phyloP scores from a whole-genome alignment of 371 early-diverging fungal genomes.

The Basidiobolus meristosporus region DNA sequence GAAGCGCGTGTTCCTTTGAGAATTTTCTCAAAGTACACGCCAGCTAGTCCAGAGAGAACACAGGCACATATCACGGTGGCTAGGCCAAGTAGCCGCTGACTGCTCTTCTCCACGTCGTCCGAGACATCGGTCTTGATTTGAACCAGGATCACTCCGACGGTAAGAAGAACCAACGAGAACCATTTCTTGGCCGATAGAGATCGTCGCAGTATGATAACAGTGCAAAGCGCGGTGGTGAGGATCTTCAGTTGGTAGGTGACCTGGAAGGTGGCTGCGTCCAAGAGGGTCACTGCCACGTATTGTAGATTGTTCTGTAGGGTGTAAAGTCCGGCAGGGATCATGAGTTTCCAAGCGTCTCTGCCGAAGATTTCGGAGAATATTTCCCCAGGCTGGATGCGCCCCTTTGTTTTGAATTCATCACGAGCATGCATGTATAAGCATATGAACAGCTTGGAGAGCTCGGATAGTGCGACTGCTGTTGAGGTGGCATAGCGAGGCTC shows the following conservation, averaged over 20 bases:
- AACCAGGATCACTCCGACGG: slow-evolving; percentile 75
- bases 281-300: slow-evolving; percentile 62
- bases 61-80: slow-evolving; percentile 36
- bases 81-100: too few species aligned
- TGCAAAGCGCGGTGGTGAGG: slow-evolving; percentile 82
- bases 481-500: slow-evolving; percentile 41
- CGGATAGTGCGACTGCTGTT: slow-evolving; percentile 42
- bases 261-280: slow-evolving; percentile 90
- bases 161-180: slow-evolving; percentile 64
- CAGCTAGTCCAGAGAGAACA: slow-evolving; percentile 45
- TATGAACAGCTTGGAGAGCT: slow-evolving; percentile 27
- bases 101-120: too few species aligned
- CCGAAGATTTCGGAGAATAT: too few species aligned
- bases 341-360: slow-evolving; percentile 28
- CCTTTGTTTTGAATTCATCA: too few species aligned
- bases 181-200: slow-evolving; percentile 45
- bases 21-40: slow-evolving; percentile 48
- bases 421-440: slow-evolving; percentile 16
- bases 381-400: too few species aligned
- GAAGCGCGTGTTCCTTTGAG: slow-evolving; percentile 33
- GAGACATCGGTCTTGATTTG: slow-evolving; percentile 46
- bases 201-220: slow-evolving; percentile 55
- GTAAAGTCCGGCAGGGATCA: slow-evolving; percentile 80
- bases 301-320: slow-evolving; percentile 87
- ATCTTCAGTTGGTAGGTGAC: slow-evolving; percentile 94